Percentiles rank a stretch among this genome's conserved stretches.
phyloP scores from a whole-genome alignment of 2,329 filamentous ascomycete species.

The Teratosphaeria epicoccoides region DNA sequence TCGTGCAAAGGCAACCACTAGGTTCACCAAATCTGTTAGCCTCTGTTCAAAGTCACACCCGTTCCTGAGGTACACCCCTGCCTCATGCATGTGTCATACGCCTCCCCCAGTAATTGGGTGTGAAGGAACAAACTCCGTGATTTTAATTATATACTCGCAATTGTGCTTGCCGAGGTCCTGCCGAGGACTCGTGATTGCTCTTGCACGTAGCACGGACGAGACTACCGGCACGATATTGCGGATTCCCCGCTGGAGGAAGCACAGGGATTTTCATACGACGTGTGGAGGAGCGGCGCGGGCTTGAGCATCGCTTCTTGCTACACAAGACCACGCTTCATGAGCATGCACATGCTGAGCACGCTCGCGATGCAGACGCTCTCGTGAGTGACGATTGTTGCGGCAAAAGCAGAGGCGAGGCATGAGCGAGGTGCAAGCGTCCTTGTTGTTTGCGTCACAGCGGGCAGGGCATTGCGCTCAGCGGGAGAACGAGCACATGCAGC shows the following conservation, averaged over 20 bases:
- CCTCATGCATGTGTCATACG: neutral
- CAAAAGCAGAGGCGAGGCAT: neutral
- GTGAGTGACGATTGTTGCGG: neutral
- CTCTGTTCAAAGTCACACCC: neutral
- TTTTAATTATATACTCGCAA: neutral
- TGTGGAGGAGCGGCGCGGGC: neutral
- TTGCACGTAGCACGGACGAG: neutral
- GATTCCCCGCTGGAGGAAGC: neutral
- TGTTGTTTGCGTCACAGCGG: neutral
- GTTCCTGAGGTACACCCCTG: neutral
- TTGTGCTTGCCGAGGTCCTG: neutral
- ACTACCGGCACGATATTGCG: neutral
- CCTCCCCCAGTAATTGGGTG: neutral
- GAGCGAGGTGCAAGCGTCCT: neutral
- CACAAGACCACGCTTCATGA: neutral
- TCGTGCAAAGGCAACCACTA: neutral
- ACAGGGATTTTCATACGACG: neutral
- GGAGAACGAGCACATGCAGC: too few relatives aligned
- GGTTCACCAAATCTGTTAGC: neutral
- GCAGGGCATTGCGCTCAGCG: neutral
- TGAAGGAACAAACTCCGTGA: neutral
- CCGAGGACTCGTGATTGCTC: neutral
- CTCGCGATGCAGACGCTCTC: neutral
- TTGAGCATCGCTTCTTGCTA: neutral
- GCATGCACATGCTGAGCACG: neutral